These are phyloP conservation scores for Lactarius sp. DNA, from an alignment of 768 basidiomycete species.

Conservation along the genomic window DNA sequence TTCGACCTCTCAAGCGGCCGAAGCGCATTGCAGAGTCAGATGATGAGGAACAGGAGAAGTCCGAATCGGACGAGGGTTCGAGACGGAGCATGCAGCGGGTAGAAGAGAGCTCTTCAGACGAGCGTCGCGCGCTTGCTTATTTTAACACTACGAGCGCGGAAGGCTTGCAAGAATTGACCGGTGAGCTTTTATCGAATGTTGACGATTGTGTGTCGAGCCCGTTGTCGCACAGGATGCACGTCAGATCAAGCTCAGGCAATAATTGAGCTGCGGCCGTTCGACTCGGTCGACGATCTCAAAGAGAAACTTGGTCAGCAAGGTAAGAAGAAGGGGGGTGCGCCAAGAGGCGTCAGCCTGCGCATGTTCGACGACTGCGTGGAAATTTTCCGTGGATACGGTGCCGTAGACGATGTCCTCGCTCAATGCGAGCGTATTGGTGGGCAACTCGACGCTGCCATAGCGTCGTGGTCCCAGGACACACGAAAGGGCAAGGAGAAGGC, in stretches of 20 bases:
- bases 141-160: constrained; percentile 60
- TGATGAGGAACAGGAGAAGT: constrained; percentile 60
- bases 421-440: constrained; percentile 85
- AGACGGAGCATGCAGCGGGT: constrained; percentile 31
- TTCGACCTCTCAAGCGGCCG: constrained; percentile 45
- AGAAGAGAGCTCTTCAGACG: constrained; percentile 38
- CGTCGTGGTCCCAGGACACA: constrained; percentile 59
- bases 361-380: constrained; percentile 87
- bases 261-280: constrained; percentile 73
- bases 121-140: constrained; percentile 55
- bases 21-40: constrained; percentile 57
- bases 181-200: constrained; percentile 36
- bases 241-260: constrained; percentile 77
- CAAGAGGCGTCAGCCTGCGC: constrained; percentile 78
- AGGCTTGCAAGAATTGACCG: constrained; percentile 70
- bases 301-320: constrained; percentile 59
- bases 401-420: constrained; percentile 84
- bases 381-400: constrained; percentile 79
- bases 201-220: constrained; percentile 6
- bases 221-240: constrained; percentile 56
- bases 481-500: constrained; percentile 36
- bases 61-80: constrained; percentile 46
- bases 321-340: constrained; percentile 81
- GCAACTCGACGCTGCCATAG: constrained; percentile 65
- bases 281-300: constrained; percentile 68